phyloP scores from a whole-genome alignment of 179 eudicot species.

The Sideroxylon spinosum region DNA sequence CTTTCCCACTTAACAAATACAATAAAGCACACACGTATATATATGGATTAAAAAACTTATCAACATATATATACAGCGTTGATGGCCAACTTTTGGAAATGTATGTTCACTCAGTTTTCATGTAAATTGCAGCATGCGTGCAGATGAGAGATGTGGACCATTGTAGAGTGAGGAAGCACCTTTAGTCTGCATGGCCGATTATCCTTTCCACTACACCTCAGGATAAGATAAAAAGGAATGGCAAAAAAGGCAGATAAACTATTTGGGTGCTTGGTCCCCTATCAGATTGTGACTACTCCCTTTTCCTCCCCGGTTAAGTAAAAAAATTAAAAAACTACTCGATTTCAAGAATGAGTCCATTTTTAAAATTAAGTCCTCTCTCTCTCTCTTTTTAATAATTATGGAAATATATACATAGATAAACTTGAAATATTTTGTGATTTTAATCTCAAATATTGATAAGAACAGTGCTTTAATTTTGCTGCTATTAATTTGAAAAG shows the following conservation, averaged over 20 bases:
- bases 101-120: too few relatives aligned
- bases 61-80: not conserved
- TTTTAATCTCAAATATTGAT: not conserved
- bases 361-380: not conserved
- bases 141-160: not conserved
- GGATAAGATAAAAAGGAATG: not conserved
- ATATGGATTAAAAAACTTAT: not conserved
- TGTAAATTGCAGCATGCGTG: too few relatives aligned
- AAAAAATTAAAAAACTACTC: not conserved
- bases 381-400: not conserved
- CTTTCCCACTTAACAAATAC: not conserved
- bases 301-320: slow-evolving; percentile 1
- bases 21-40: not conserved
- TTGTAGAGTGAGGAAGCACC: not conserved
- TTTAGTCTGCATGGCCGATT: not conserved
- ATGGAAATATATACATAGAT: not conserved
- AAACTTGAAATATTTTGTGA: not conserved
- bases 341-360: not conserved
- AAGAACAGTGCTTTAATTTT: not conserved
- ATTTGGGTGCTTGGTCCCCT: not conserved
- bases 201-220: not conserved
- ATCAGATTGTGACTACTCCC: not conserved
- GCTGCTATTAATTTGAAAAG: too few relatives aligned
- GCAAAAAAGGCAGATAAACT: not conserved
- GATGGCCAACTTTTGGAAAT: too few relatives aligned